phyloP scores from a whole-genome alignment of 768 basidiomycete genomes.

The Hebeloma cylindrosporum region DNA sequence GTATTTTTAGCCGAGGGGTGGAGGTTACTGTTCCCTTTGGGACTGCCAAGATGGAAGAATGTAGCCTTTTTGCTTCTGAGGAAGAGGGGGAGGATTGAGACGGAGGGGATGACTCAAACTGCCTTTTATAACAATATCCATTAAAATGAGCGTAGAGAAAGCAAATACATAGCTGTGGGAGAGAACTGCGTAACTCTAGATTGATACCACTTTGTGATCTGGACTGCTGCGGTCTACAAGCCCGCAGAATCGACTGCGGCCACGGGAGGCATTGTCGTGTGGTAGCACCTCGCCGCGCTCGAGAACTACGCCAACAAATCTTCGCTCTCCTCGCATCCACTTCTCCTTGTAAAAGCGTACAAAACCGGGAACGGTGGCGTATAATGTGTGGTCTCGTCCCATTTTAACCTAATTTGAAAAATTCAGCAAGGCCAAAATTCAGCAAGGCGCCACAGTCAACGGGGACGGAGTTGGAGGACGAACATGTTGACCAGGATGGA shows the following conservation, averaged over 20 bases:
- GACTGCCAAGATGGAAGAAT: too few species aligned
- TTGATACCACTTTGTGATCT: slow-evolving; percentile 12
- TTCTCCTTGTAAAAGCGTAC: slow-evolving; percentile 92
- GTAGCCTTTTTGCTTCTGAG: too few species aligned
- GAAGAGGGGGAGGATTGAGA: background rate
- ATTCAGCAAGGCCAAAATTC: slow-evolving; percentile 9
- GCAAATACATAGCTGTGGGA: slow-evolving; percentile 21
- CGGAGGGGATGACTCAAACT: too few species aligned
- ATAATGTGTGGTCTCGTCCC: slow-evolving; percentile 94
- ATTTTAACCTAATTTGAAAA: slow-evolving; percentile 91
- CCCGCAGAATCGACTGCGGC: slow-evolving; percentile 85
- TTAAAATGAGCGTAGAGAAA: too few species aligned
- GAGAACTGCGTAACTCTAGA: too few species aligned
- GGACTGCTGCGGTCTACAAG: slow-evolving; percentile 61
- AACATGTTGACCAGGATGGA: slow-evolving; percentile 94
- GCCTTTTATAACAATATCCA: too few species aligned
- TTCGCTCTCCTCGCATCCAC: slow-evolving; percentile 69
- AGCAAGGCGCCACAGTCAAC: slow-evolving; percentile 2
- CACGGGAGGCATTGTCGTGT: slow-evolving; percentile 66
- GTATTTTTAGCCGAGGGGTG: slow-evolving; percentile 12
- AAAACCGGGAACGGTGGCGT: slow-evolving; percentile 85
- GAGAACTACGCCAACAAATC: slow-evolving; percentile 82
- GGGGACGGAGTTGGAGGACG: slow-evolving; percentile 23
- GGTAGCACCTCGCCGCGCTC: slow-evolving; percentile 85
- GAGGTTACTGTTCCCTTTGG: too few species aligned